Percentiles rank a stretch among this genome's conserved stretches.
Evolutionary conservation across 495 filamentous ascomycete genomes (phyloP).

Genomic region (Tuber melanosporum): DNA sequence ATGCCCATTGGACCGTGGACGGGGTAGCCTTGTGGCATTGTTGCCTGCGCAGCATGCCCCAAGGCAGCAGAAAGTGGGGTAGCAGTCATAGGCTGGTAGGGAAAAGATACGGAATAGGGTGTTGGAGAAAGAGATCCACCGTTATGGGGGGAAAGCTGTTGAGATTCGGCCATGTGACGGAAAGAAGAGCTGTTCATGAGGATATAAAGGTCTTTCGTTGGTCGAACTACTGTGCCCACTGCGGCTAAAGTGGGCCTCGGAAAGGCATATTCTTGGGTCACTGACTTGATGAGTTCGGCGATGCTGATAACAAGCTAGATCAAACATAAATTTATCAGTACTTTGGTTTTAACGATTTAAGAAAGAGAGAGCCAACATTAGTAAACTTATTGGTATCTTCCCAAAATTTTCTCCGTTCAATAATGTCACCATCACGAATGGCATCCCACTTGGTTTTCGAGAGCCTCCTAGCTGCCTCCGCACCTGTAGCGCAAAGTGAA

Average conservation of each 20-base stretch:
- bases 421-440: constrained; percentile 37
- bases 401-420: constrained; percentile 40
- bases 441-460: constrained; percentile 39
- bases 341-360: not conserved
- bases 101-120: constrained; percentile 19
- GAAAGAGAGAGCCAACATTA: constrained; percentile 16
- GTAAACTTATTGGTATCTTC: constrained; percentile 42
- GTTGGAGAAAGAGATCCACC: constrained; percentile 8
- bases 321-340: constrained; percentile 14
- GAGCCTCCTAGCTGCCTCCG: constrained; percentile 37
- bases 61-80: constrained; percentile 78
- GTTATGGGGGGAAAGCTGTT: constrained; percentile 2
- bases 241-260: constrained; percentile 35
- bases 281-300: constrained; percentile 40
- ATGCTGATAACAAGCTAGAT: constrained; percentile 38
- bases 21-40: constrained; percentile 54
- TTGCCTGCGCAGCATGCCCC: constrained; percentile 81
- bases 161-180: constrained; percentile 30
- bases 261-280: constrained; percentile 39
- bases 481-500: constrained; percentile 31
- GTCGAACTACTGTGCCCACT: constrained; percentile 38
- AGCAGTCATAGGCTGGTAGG: constrained; percentile 43
- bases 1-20: constrained; percentile 5
- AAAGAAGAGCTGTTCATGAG: constrained; percentile 37
- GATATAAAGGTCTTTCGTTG: constrained; percentile 41